These are phyloP conservation scores for Colletotrichum filicis DNA, from an alignment of 2,329 filamentous ascomycete species.

Conservation along the genomic window DNA sequence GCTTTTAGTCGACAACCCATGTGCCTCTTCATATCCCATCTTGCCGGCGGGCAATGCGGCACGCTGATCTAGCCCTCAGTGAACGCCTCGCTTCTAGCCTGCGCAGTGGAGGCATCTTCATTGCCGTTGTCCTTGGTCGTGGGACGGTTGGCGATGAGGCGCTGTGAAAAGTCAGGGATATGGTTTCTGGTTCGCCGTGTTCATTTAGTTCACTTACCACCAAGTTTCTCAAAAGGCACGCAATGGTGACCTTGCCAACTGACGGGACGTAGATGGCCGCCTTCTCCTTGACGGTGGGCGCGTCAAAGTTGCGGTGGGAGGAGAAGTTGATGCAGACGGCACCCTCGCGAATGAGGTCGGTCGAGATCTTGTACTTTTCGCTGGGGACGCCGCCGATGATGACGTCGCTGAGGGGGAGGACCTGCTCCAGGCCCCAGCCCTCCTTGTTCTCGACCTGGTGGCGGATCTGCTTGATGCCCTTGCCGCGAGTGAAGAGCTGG, in stretches of 20 bases:
- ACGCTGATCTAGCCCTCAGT: constrained; percentile 46
- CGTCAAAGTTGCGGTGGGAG: constrained; percentile 91
- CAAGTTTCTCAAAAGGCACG: constrained; percentile 87
- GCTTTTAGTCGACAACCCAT: constrained; percentile 8
- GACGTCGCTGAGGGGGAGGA: constrained; percentile 89
- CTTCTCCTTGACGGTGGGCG: constrained; percentile 89
- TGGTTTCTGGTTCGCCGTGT: too few species aligned
- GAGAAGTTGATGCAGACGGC: constrained; percentile 99
- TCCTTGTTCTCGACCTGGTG: constrained; percentile 90
- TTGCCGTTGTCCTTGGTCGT: constrained; percentile 49
- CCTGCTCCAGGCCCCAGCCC: constrained; percentile 82
- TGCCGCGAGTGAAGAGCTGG: constrained; percentile 90
- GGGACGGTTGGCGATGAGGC: constrained; percentile 62
- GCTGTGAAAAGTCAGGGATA: constrained; percentile 45
- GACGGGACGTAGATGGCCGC: constrained; percentile 97
- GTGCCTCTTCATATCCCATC: background rate
- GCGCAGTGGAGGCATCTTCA: constrained; percentile 38
- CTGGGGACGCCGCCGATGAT: constrained; percentile 93
- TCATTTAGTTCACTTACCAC: constrained; percentile 62
- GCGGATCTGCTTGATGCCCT: constrained; percentile 84
- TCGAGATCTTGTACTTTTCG: constrained; percentile 90
- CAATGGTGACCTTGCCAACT: constrained; percentile 97
- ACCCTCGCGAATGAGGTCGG: constrained; percentile 84
- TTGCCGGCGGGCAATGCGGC: background rate
- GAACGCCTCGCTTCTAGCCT: constrained; percentile 55